These are phyloP conservation scores for Suillus luteus DNA, from an alignment of 768 basidiomycete genomes.

Conservation along the genomic window DNA sequence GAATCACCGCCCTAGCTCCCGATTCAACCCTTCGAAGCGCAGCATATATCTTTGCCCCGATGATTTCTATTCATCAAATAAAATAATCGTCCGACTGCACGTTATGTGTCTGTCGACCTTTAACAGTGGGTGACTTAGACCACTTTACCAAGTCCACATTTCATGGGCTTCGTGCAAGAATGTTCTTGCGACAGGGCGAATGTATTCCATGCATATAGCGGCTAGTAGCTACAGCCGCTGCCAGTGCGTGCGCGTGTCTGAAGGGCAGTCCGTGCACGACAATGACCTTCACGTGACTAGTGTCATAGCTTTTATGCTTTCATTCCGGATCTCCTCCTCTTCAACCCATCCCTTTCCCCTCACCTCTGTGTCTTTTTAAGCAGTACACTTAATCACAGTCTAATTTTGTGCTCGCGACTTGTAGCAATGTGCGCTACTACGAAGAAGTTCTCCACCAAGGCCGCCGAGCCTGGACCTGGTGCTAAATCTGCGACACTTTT, in stretches of 20 bases:
- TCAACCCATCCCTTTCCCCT: slow-evolving; percentile 18
- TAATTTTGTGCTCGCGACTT: not conserved
- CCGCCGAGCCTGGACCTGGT: slow-evolving; percentile 21
- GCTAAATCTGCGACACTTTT: slow-evolving; percentile 25
- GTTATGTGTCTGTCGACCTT: not conserved
- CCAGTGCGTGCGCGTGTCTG: not conserved
- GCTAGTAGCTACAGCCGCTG: not conserved
- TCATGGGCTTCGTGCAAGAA: not conserved
- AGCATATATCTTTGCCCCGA: not conserved
- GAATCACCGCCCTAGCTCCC: not conserved
- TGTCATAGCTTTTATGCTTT: slow-evolving; percentile 12
- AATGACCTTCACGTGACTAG: slow-evolving; percentile 29
- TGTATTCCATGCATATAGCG: no score
- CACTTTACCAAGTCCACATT: no score
- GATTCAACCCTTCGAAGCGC: not conserved
- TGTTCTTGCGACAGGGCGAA: not conserved
- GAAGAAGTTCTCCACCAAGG: slow-evolving; percentile 44
- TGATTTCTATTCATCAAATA: not conserved
- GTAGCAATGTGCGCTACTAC: slow-evolving; percentile 27
- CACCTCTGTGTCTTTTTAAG: not conserved
- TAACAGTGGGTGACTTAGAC: no score
- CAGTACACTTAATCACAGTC: slow-evolving; percentile 5
- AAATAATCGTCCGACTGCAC: no score
- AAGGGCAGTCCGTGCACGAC: slow-evolving; percentile 32
- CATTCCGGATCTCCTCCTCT: slow-evolving; percentile 27